Conservation (phyloP, 495 filamentous ascomycete species). For the Annulohypoxylon maeteangense region DNA sequence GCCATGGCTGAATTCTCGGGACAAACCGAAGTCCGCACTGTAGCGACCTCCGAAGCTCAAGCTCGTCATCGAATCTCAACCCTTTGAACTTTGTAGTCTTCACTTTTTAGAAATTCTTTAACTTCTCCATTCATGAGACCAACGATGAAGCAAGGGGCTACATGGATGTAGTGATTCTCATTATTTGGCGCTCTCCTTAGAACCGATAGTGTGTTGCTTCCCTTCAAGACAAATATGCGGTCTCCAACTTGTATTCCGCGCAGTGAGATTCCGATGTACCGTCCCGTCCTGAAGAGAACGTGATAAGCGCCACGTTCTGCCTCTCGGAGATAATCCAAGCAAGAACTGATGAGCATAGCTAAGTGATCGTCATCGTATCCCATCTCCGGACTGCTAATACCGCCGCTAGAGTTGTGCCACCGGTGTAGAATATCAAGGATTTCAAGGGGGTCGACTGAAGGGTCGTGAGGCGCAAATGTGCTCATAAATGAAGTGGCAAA, state of each 20-base stretch:
- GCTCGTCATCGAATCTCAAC: constrained; percentile 2
- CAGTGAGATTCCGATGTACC: constrained; percentile 1
- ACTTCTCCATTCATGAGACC: constrained; percentile 12
- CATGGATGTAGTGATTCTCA: background rate
- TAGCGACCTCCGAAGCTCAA: background rate
- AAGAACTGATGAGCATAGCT: background rate
- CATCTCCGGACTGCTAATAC: constrained; percentile 1
- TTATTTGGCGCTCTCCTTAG: background rate
- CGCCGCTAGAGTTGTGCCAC: background rate
- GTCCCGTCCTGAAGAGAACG: constrained; percentile 4
- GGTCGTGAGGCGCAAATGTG: background rate
- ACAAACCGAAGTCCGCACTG: no score
- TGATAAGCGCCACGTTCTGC: background rate
- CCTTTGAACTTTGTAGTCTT: background rate
- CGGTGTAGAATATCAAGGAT: background rate
- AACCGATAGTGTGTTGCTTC: constrained; percentile 5
- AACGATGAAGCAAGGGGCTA: constrained; percentile 3
- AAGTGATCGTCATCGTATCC: constrained; percentile 1
- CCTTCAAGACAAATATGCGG: constrained; percentile 3
- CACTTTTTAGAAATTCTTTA: background rate
- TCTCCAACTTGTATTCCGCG: constrained; percentile 8
- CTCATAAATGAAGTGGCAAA: background rate
- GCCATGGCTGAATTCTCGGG: no score
- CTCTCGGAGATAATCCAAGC: constrained; percentile 3
- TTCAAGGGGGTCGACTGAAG: background rate